phyloP scores from a whole-genome alignment of 345 rosid species.

The Citrus australasica region DNA sequence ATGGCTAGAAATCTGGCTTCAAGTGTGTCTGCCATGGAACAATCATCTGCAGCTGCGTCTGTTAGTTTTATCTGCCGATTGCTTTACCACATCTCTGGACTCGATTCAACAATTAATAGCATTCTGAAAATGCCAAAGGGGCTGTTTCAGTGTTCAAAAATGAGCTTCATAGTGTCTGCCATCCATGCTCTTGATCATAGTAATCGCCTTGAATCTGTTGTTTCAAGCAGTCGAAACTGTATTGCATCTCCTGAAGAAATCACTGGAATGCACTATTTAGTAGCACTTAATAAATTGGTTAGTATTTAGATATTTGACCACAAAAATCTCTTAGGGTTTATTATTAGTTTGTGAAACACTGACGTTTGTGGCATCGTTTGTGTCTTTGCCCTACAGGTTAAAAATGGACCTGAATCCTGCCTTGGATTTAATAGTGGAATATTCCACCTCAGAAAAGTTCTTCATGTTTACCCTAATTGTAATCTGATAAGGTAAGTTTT shows the following conservation, averaged over 20 bases:
- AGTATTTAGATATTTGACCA: conserved; percentile 22
- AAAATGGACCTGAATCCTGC: conserved; percentile 49
- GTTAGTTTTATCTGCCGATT: conserved; percentile 82
- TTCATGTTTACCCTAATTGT: conserved; percentile 79
- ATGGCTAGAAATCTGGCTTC: conserved; percentile 57
- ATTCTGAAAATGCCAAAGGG: conserved; percentile 78
- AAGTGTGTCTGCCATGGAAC: conserved; percentile 54
- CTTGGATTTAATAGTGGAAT: conserved; percentile 73
- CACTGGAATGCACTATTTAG: conserved; percentile 67
- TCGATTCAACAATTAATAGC: conserved; percentile 59
- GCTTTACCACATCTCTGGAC: conserved; percentile 71
- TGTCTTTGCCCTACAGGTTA: conserved; percentile 48
- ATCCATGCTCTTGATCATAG: conserved; percentile 72
- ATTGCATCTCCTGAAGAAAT: conserved; percentile 54
- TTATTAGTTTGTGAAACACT: background rate
- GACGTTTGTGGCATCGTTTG: background rate
- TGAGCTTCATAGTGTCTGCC: conserved; percentile 67
- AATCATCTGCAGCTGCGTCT: conserved; percentile 47
- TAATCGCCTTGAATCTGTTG: conserved; percentile 57
- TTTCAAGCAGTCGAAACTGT: conserved; percentile 50
- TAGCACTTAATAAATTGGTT: conserved; percentile 77
- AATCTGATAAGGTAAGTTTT: conserved; percentile 59
- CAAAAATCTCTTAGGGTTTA: background rate
- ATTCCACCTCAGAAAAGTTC: conserved; percentile 68
- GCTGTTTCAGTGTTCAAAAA: conserved; percentile 58